These are phyloP conservation scores for Aureobasidium mangrovei DNA, from an alignment of 2,329 filamentous ascomycete genomes.

Conservation along the genomic window DNA sequence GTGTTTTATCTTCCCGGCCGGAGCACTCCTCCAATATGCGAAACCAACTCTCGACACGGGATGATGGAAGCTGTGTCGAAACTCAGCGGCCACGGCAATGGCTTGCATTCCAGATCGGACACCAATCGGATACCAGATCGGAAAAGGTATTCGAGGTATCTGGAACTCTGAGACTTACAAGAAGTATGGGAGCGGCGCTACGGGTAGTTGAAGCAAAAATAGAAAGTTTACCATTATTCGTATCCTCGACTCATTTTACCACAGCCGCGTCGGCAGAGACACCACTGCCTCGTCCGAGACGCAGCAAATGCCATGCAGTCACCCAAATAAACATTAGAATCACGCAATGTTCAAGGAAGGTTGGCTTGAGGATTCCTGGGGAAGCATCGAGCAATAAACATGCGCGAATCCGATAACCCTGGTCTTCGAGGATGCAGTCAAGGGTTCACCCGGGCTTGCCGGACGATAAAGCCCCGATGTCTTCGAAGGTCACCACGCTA, in stretches of 20 bases:
- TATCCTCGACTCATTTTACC: background rate
- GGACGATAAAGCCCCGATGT: background rate
- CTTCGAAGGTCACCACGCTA: constrained; percentile 9
- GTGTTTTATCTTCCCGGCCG: constrained; percentile 1
- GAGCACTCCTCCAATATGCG: background rate
- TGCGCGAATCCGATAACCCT: background rate
- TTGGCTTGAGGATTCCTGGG: background rate
- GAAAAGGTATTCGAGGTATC: background rate
- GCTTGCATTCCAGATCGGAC: background rate
- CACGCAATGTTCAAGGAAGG: background rate
- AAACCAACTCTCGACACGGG: background rate
- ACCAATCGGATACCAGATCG: background rate
- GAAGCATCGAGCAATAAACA: background rate
- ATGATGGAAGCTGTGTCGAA: background rate
- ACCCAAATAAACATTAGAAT: background rate
- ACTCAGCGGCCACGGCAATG: background rate
- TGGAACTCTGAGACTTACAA: background rate
- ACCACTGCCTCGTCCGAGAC: background rate
- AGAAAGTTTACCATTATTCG: constrained; percentile 2
- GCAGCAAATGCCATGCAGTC: background rate
- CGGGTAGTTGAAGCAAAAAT: constrained; percentile 7
- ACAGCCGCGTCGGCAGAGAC: background rate
- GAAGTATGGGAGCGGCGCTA: background rate
- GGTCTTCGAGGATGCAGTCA: background rate
- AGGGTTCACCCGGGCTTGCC: background rate